Evolutionary conservation across 331 rosid species (phyloP), one percentile per base, ranked within the genome.

Genomic region (Pyracantha coccinea): DNA sequence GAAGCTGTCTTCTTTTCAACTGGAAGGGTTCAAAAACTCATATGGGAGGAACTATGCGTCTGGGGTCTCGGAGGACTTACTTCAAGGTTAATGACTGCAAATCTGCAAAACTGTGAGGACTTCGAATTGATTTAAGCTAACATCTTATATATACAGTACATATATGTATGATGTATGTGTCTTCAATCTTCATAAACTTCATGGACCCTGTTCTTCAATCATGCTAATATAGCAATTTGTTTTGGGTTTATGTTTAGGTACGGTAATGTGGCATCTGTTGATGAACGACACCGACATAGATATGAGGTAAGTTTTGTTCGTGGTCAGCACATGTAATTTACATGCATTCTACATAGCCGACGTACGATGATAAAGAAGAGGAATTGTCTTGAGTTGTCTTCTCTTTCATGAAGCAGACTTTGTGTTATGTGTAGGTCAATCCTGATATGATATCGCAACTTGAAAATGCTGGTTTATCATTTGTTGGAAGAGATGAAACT

Each of bases 11-110:
- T 62, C n/a, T 69, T 33, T 74, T 45, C 19, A 60, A 11, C 2
- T 15, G 24, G 13, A 75, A 85, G 88, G 88, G 85, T 76, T 85
- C 88, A 19, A 85, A 81, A 78, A 85, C 88, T 54, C 88, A 81
- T 33, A 85, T 85, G 88, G 88, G 88, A 67, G 88, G 88, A 66
- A 85, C 88, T 66, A 85, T 85, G 88, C 82, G 88, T 35, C 80
- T 85, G 72, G 88, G 88, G 32, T 81, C 84, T 35, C 75, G 88
- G 79, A 85, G 86, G 63, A 85, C 88, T 58, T 85, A 75, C 73
- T 85, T 85, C 75, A 75, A 81, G 72, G 69, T 64, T 75, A 47
- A 71, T 63, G 83, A 79, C 78, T 81, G 84, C 84, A 85, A 85
- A 79, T 85, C 88, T 67, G 88, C 86, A 62, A 81, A 81, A 65